phyloP scores from a whole-genome alignment of 2,329 filamentous ascomycete genomes.

The Penicillium sclerotigenum region DNA sequence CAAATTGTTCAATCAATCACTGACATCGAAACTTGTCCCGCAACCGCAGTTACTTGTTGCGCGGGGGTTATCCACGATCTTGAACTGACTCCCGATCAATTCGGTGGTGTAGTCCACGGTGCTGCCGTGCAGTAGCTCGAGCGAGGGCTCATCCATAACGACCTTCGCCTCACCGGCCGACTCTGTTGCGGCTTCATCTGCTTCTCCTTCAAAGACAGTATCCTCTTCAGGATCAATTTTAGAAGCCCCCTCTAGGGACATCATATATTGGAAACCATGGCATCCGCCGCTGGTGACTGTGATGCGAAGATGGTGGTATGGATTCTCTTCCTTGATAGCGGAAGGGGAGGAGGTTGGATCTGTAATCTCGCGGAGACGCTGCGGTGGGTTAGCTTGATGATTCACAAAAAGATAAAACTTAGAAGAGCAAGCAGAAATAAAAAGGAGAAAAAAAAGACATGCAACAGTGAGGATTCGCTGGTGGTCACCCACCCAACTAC shows the following conservation, averaged over 20 bases:
- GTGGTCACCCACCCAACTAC: constrained; percentile 49
- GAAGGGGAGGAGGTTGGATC: constrained; percentile 40
- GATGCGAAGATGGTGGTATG: constrained; percentile 81
- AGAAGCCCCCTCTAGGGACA: constrained; percentile 67
- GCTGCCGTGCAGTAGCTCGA: constrained; percentile 87
- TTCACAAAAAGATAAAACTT: not conserved
- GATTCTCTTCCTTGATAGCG: constrained; percentile 54
- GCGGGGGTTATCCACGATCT: constrained; percentile 87
- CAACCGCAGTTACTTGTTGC: constrained; percentile 95
- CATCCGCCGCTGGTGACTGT: constrained; percentile 91
- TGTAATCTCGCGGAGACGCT: constrained; percentile 74
- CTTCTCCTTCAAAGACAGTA: constrained; percentile 73
- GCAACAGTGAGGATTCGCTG: constrained; percentile 47
- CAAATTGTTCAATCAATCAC: constrained; percentile 52
- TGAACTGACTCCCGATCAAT: constrained; percentile 91
- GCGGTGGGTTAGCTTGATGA: constrained; percentile 17
- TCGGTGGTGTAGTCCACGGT: constrained; percentile 97
- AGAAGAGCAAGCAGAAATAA: not conserved
- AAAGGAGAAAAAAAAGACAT: constrained; percentile 33
- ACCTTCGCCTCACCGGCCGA: constrained; percentile 66
- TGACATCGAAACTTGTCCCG: constrained; percentile 95
- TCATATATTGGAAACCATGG: constrained; percentile 96
- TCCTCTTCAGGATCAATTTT: constrained; percentile 72
- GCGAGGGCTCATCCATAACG: constrained; percentile 79
- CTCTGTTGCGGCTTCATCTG: constrained; percentile 23